phyloP scores from a whole-genome alignment of 2,329 filamentous ascomycete species.

The Trichoderma koningii region DNA sequence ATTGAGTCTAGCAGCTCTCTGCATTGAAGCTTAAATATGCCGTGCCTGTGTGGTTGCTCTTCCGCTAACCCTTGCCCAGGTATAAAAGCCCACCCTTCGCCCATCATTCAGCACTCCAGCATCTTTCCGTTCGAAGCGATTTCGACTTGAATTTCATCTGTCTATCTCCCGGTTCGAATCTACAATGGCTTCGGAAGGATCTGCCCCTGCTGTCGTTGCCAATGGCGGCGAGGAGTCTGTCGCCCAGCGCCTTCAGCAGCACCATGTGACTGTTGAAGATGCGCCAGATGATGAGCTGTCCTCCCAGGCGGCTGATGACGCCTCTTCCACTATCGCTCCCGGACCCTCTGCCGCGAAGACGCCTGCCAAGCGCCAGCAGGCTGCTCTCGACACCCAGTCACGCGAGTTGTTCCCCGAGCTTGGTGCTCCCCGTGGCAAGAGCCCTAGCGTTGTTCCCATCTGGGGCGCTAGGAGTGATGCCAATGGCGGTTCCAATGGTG shows the following conservation, averaged over 20 bases:
- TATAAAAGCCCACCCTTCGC: too few relatives aligned
- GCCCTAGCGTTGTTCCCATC: constrained; percentile 66
- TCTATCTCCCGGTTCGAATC: neutral
- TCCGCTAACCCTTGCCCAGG: too few relatives aligned
- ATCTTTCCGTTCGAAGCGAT: neutral
- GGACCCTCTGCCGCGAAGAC: constrained; percentile 55
- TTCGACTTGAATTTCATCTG: neutral
- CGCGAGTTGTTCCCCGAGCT: constrained; percentile 94
- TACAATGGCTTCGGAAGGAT: constrained; percentile 47
- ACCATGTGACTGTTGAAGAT: constrained; percentile 75
- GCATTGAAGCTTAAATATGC: too few relatives aligned
- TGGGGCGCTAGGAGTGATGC: constrained; percentile 72
- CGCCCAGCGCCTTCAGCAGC: constrained; percentile 64
- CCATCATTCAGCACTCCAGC: neutral
- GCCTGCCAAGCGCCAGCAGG: constrained; percentile 68
- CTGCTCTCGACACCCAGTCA: constrained; percentile 74
- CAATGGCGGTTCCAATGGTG: constrained; percentile 60
- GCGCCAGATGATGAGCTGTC: constrained; percentile 75
- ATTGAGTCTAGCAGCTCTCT: too few relatives aligned
- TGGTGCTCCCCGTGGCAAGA: constrained; percentile 68
- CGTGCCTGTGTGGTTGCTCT: neutral
- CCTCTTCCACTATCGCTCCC: constrained; percentile 50
- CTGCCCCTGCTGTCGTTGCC: constrained; percentile 39
- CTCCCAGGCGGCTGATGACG: constrained; percentile 54
- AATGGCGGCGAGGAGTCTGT: constrained; percentile 51